A percentile compares a stretch with the other conserved stretches of the same genome.
phyloP scores from a whole-genome alignment of 495 filamentous ascomycete species.

The Tuber melanosporum region DNA sequence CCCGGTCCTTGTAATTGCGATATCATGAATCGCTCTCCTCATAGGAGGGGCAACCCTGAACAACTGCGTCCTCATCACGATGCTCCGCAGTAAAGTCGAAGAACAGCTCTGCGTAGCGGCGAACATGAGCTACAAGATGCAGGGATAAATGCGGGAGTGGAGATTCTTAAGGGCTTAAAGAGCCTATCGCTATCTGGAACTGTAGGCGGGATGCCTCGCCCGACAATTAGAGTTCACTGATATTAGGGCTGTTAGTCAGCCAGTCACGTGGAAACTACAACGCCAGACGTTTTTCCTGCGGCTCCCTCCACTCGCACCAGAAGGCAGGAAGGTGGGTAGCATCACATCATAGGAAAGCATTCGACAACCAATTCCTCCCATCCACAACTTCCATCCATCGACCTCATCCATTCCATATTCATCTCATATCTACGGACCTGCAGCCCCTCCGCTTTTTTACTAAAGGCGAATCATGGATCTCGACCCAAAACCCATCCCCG shows the following conservation, averaged over 20 bases:
- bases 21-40: constrained; percentile 62
- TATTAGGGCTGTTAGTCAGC: constrained; percentile 15
- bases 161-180: constrained; percentile 11
- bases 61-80: constrained; percentile 21
- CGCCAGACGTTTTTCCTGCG: not conserved
- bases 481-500: constrained; percentile 68
- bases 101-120: constrained; percentile 40
- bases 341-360: not conserved
- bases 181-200: not conserved
- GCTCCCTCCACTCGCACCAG: constrained; percentile 11
- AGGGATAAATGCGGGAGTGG: constrained; percentile 15
- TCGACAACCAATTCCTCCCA: constrained; percentile 9
- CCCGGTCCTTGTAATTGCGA: constrained; percentile 77
- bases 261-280: constrained; percentile 13
- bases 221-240: constrained; percentile 9
- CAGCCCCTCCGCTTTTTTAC: constrained; percentile 17
- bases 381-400: constrained; percentile 15
- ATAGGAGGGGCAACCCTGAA: constrained; percentile 21
- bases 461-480: constrained; percentile 41
- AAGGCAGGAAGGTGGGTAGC: not conserved
- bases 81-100: constrained; percentile 30
- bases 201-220: constrained; percentile 15
- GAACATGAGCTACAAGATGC: not conserved
- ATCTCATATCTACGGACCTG: constrained; percentile 6
- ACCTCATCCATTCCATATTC: constrained; percentile 14